Percentiles rank a stretch among this genome's conserved stretches.
These are phyloP conservation scores for Pichia cabralensis DNA, from an alignment of 805 yeast genomes.

Conservation along the genomic window DNA sequence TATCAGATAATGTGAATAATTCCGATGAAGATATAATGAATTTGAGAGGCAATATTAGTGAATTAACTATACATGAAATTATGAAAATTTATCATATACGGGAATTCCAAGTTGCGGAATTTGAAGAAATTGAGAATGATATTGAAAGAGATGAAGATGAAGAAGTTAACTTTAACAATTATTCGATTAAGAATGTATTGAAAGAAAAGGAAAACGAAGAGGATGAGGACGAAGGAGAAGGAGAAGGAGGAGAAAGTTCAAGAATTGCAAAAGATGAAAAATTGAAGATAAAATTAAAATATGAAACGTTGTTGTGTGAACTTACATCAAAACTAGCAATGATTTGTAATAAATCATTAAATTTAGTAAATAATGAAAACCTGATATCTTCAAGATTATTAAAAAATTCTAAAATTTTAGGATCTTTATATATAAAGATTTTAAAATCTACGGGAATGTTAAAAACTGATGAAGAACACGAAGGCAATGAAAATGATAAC, in stretches of 20 bases:
- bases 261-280: not conserved
- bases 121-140: conserved; percentile 20
- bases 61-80: conserved; percentile 20
- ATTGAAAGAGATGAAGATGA: conserved; percentile 46
- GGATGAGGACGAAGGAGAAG: conserved; percentile 10
- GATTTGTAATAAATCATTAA: conserved; percentile 3
- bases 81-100: conserved; percentile 36
- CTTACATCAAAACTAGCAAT: conserved; percentile 17
- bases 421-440: conserved; percentile 12
- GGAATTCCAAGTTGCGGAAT: conserved; percentile 37
- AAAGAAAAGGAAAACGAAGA: conserved; percentile 4
- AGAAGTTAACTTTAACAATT: conserved; percentile 24
- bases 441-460: conserved; percentile 7
- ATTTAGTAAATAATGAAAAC: conserved; percentile 3
- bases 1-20: conserved; percentile 1
- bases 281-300: conserved; percentile 9
- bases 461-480: not conserved
- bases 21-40: conserved; percentile 2
- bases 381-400: conserved; percentile 14
- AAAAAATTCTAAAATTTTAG: conserved; percentile 16
- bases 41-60: not conserved
- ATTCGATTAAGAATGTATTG: conserved; percentile 2
- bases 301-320: conserved; percentile 13
- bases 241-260: not conserved
- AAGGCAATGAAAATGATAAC: not conserved